phyloP scores from a whole-genome alignment of 257 asterid species.

The Salvia splendens region DNA sequence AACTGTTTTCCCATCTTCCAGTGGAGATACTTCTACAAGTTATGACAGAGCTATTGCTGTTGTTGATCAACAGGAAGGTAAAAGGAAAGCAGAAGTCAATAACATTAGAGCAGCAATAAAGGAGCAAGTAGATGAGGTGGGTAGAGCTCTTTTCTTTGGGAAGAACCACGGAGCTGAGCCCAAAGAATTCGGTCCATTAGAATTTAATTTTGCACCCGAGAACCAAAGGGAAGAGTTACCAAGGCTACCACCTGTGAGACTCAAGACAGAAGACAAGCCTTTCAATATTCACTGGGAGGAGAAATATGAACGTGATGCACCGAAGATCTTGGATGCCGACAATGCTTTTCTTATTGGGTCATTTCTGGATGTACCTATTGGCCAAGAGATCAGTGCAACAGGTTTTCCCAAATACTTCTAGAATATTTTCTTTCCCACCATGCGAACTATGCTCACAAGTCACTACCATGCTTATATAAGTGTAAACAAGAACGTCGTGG shows the following conservation, averaged over 20 bases:
- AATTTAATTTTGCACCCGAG: conserved; percentile 57
- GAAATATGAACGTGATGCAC: conserved; percentile 71
- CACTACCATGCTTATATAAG: not conserved
- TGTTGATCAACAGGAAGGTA: conserved; percentile 60
- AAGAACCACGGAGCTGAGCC: conserved; percentile 59
- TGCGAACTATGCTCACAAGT: not conserved
- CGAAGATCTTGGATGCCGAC: conserved; percentile 59
- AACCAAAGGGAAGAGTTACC: conserved; percentile 88
- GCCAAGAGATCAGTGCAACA: conserved; percentile 76
- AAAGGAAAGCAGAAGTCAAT: conserved; percentile 54
- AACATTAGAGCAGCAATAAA: conserved; percentile 64
- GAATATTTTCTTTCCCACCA: conserved; percentile 23
- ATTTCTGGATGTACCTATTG: conserved; percentile 90
- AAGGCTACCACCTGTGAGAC: conserved; percentile 84
- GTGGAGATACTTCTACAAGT: conserved; percentile 64
- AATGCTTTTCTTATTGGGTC: conserved; percentile 79
- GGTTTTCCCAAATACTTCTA: conserved; percentile 47
- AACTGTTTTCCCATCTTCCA: conserved; percentile 67
- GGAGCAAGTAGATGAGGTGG: conserved; percentile 90
- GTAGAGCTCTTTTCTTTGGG: conserved; percentile 74
- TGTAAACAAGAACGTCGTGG: not conserved
- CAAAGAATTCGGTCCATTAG: conserved; percentile 53
- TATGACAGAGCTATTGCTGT: conserved; percentile 41
- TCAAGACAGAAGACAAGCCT: conserved; percentile 83
- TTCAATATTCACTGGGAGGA: conserved; percentile 89